Conservation (phyloP, 2,329 filamentous ascomycete genomes). For the Aureobasidium namibiae region DNA sequence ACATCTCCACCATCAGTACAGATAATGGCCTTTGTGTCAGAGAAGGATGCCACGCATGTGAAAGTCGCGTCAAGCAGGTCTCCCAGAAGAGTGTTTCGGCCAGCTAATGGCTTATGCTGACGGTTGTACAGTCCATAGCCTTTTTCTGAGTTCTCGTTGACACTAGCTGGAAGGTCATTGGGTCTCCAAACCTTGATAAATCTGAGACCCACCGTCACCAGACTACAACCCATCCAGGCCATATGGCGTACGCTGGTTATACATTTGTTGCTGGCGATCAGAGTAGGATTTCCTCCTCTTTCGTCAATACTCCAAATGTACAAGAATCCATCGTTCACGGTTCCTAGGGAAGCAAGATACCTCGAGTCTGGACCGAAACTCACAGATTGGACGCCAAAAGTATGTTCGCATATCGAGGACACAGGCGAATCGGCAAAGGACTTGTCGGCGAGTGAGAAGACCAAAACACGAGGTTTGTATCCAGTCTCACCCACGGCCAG, state of each 20-base stretch:
- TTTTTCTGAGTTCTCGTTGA: conserved; percentile 15
- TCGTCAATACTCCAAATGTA: conserved; percentile 83
- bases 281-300: conserved; percentile 68
- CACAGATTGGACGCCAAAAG: conserved; percentile 78
- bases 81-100: conserved; percentile 73
- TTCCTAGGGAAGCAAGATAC: conserved; percentile 80
- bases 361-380: conserved; percentile 83
- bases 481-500: conserved; percentile 91
- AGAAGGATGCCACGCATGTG: conserved; percentile 64
- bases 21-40: conserved; percentile 66
- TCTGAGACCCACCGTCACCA: conserved; percentile 81
- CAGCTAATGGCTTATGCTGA: conserved; percentile 62
- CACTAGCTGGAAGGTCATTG: conserved; percentile 41
- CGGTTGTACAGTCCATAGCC: conserved; percentile 19
- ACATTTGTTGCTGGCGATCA: conserved; percentile 86
- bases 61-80: conserved; percentile 77
- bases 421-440: conserved; percentile 72
- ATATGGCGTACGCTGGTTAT: conserved; percentile 80
- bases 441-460: conserved; percentile 74
- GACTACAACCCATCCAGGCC: conserved; percentile 76
- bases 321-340: conserved; percentile 85
- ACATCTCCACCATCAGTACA: conserved; percentile 83
- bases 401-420: conserved; percentile 80
- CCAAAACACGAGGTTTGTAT: conserved; percentile 81
- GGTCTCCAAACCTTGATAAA: conserved; percentile 92